A percentile compares a stretch with the other conserved stretches of the same genome.
These are phyloP conservation scores for Aspergillaceae sp. DNA, from an alignment of 2,329 filamentous ascomycete species.

Conservation along the genomic window DNA sequence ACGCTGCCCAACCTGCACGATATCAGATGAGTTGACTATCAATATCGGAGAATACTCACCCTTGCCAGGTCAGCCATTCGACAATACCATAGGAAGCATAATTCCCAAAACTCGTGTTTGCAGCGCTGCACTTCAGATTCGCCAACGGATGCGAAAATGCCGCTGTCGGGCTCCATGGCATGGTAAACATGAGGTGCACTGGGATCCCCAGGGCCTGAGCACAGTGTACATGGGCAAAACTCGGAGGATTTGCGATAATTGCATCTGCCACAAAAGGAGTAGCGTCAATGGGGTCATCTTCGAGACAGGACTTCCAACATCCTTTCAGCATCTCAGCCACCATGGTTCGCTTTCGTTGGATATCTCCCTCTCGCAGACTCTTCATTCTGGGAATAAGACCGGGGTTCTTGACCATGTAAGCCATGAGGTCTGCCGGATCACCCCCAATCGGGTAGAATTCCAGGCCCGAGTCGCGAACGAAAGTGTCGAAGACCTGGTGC, in stretches of 20 bases:
- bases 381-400: conserved; percentile 33
- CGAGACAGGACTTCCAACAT: conserved; percentile 34
- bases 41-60: conserved; percentile 16
- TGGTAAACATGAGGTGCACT: conserved; percentile 46
- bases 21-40: background rate
- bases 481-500: conserved; percentile 46
- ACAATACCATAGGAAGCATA: conserved; percentile 41
- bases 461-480: conserved; percentile 45
- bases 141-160: conserved; percentile 44
- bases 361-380: conserved; percentile 28
- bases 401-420: conserved; percentile 44
- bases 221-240: conserved; percentile 46
- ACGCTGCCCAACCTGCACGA: conserved; percentile 34
- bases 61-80: conserved; percentile 45
- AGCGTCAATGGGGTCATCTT: conserved; percentile 18
- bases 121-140: conserved; percentile 33
- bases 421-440: conserved; percentile 46
- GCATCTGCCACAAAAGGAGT: conserved; percentile 46
- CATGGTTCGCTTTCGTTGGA: conserved; percentile 22
- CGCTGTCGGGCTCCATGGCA: conserved; percentile 42
- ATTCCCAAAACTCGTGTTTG: conserved; percentile 31
- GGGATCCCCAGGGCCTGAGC: conserved; percentile 44
- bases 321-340: conserved; percentile 33
- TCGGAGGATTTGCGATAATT: conserved; percentile 49
- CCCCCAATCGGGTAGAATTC: conserved; percentile 53